phyloP scores from a whole-genome alignment of 1,139 yeast genomes.

The Geotrichum aggregatum region DNA sequence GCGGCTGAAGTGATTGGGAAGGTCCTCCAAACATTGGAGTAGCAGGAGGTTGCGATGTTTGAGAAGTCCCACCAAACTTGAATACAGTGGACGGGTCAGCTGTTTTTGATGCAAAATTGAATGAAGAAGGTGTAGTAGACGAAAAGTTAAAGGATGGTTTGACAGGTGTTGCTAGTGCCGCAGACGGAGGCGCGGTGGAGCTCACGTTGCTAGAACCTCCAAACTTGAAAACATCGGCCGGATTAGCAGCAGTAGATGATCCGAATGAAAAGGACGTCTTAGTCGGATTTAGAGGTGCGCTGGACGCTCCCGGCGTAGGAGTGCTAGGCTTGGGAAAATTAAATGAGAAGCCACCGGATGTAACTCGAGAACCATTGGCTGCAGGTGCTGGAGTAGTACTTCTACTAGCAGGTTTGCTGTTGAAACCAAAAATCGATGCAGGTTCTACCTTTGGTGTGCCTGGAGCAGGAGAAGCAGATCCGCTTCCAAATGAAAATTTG shows the following conservation, averaged over 20 bases:
- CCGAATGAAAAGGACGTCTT: slow-evolving; percentile 15
- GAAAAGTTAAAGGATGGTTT: slow-evolving; percentile 6
- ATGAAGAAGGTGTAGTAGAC: slow-evolving; percentile 1
- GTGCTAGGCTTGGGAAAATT: slow-evolving; percentile 10
- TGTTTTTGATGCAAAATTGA: slow-evolving; percentile 10
- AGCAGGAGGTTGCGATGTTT: neutral
- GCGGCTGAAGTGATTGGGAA: neutral
- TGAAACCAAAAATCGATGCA: slow-evolving; percentile 11
- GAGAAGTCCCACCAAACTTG: slow-evolving; percentile 9
- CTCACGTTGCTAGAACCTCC: neutral
- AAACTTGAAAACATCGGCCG: slow-evolving; percentile 14
- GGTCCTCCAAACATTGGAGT: neutral
- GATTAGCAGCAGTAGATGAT: neutral
- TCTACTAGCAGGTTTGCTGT: slow-evolving; percentile 13
- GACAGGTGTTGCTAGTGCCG: slow-evolving; percentile 1
- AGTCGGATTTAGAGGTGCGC: neutral
- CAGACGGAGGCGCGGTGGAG: neutral
- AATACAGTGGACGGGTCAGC: slow-evolving; percentile 14
- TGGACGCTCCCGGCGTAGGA: neutral
- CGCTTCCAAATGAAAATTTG: slow-evolving; percentile 3
- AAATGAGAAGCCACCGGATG: slow-evolving; percentile 5
- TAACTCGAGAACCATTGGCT: neutral
- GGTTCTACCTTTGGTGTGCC: slow-evolving; percentile 10
- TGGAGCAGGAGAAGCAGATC: slow-evolving; percentile 6
- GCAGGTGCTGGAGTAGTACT: slow-evolving; percentile 11